These are phyloP conservation scores for Coriaria nepalensis DNA, from an alignment of 306 rosid species.

Conservation along the genomic window DNA sequence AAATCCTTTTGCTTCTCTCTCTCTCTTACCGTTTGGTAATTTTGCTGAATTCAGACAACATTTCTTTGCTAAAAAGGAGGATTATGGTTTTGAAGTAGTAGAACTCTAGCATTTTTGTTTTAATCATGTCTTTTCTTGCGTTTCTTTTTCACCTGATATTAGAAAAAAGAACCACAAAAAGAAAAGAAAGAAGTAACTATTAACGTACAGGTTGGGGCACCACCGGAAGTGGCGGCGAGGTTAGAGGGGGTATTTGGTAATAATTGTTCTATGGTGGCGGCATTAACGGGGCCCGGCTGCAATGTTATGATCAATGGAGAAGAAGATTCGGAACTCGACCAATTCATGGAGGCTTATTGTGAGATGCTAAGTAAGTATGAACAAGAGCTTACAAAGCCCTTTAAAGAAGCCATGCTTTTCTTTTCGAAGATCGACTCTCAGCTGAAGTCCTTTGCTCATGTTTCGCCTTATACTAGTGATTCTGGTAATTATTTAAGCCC, in stretches of 20 bases:
- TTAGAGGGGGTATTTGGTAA: slow-evolving; percentile 24
- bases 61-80: no score
- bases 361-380: slow-evolving; percentile 39
- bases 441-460: slow-evolving; percentile 22
- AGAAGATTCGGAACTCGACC: slow-evolving; percentile 32
- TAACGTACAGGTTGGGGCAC: slow-evolving; percentile 34
- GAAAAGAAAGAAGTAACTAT: no score
- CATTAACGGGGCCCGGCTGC: slow-evolving; percentile 1
- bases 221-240: slow-evolving; percentile 30
- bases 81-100: no score
- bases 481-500: neutral
- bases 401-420: slow-evolving; percentile 40
- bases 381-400: slow-evolving; percentile 34
- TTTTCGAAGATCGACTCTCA: slow-evolving; percentile 26
- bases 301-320: slow-evolving; percentile 3
- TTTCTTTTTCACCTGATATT: no score
- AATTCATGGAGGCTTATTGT: slow-evolving; percentile 49
- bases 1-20: no score
- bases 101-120: no score
- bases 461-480: slow-evolving; percentile 20
- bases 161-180: no score
- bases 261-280: no score
- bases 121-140: no score
- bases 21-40: no score
- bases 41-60: no score